Conservation (phyloP, 73 alveolate genomes). For the Symbiodinium natans region DNA sequence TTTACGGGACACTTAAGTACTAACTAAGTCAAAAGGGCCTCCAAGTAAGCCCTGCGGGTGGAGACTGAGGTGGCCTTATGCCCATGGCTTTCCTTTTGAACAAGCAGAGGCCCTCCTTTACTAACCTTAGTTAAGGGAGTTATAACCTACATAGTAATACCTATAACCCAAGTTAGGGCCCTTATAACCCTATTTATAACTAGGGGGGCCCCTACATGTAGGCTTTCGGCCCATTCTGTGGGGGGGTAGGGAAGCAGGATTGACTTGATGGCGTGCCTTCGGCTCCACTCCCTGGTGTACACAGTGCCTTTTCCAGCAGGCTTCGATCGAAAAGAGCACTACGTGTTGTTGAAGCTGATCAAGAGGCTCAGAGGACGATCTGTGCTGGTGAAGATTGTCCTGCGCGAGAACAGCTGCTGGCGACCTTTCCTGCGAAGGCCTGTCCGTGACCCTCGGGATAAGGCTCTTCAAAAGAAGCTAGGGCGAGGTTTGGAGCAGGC, state of each 20-base stretch:
- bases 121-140: too few species aligned
- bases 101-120: too few species aligned
- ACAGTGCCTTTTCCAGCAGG: background rate
- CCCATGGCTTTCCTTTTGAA: too few species aligned
- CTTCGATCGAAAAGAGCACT: background rate
- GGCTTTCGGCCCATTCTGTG: background rate
- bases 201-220: too few species aligned
- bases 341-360: background rate
- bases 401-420: background rate
- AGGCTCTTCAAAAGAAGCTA: background rate
- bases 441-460: background rate
- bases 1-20: too few species aligned
- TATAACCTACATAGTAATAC: too few species aligned
- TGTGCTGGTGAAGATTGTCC: background rate
- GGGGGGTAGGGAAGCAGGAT: background rate
- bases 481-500: background rate
- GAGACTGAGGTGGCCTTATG: too few species aligned
- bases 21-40: too few species aligned
- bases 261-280: background rate
- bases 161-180: too few species aligned
- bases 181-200: too few species aligned
- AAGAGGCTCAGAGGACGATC: background rate
- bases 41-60: too few species aligned
- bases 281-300: background rate
- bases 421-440: background rate